Conservation (phyloP, 2,329 filamentous ascomycete genomes). For the Trichocomaceae sp. region DNA sequence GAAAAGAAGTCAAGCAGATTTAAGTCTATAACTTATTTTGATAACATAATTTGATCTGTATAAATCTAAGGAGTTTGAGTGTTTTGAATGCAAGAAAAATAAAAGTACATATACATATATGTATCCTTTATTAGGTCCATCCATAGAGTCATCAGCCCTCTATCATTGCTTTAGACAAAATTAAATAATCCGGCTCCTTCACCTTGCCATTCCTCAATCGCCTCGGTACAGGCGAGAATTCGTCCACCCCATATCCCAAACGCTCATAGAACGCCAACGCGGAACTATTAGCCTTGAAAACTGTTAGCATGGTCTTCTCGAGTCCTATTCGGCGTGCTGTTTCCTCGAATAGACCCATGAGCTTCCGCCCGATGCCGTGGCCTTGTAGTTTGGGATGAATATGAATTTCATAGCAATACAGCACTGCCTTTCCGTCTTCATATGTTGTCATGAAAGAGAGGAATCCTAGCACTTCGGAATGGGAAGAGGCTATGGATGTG, state of each 20-base stretch:
- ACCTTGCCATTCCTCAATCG: slow-evolving; percentile 44
- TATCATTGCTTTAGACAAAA: slow-evolving; percentile 44
- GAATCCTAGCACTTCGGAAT: slow-evolving; percentile 34
- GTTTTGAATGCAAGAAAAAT: neutral
- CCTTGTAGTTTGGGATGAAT: slow-evolving; percentile 40
- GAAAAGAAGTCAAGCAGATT: slow-evolving; percentile 81
- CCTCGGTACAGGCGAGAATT: slow-evolving; percentile 46
- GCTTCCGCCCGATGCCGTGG: slow-evolving; percentile 45
- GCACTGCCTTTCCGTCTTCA: slow-evolving; percentile 49
- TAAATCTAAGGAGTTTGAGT: neutral
- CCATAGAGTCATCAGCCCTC: neutral
- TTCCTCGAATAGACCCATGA: slow-evolving; percentile 45
- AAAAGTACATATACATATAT: too few species aligned
- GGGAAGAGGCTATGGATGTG: neutral
- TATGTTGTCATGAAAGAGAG: slow-evolving; percentile 53
- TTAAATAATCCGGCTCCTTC: slow-evolving; percentile 47
- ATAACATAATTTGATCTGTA: neutral
- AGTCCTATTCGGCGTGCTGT: slow-evolving; percentile 44
- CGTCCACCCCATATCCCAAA: slow-evolving; percentile 48
- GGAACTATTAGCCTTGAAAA: slow-evolving; percentile 47
- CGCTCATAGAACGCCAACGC: slow-evolving; percentile 46
- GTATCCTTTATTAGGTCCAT: neutral
- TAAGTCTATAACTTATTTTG: slow-evolving; percentile 31
- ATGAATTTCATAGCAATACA: slow-evolving; percentile 62
- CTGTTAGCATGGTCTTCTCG: slow-evolving; percentile 55